A percentile compares a stretch with the other conserved stretches of the same genome.
phyloP scores from a whole-genome alignment of 129 eudicot genomes.

The Pulicaria dysenterica region DNA sequence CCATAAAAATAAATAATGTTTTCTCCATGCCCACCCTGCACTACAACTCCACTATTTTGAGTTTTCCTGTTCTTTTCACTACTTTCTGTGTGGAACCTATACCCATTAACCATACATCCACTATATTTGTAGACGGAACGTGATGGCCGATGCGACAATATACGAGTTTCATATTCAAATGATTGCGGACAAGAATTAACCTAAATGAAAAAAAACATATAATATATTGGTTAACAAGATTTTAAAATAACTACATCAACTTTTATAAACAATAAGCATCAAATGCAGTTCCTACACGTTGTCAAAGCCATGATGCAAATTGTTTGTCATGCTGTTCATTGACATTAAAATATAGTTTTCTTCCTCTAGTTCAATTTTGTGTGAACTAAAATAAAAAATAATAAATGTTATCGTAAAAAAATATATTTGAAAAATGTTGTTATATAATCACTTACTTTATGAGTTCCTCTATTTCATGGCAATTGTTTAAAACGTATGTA shows the following conservation, averaged over 20 bases:
- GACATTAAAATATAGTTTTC: neutral
- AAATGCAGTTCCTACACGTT: neutral
- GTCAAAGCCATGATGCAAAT: conserved; percentile 11
- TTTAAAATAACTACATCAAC: no score
- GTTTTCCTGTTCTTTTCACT: conserved; percentile 1
- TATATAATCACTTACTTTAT: conserved; percentile 1
- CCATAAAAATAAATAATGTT: conserved; percentile 7
- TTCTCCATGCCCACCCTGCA: neutral
- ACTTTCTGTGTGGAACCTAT: conserved; percentile 1
- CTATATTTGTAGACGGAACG: neutral
- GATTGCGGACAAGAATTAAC: neutral
- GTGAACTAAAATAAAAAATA: neutral
- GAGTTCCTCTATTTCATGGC: conserved; percentile 7
- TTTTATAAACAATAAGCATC: no score
- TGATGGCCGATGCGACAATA: neutral
- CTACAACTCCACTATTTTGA: conserved; percentile 1
- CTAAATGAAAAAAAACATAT: neutral
- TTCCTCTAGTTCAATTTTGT: conserved; percentile 1
- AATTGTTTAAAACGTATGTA: conserved; percentile 13
- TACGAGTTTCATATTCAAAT: neutral
- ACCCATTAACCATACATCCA: conserved; percentile 6
- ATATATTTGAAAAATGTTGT: no score
- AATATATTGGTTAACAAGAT: no score
- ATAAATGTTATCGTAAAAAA: no score
- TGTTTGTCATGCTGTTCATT: conserved; percentile 3